phyloP scores from a whole-genome alignment of 768 basidiomycete species.

The Boletus patriciae region DNA sequence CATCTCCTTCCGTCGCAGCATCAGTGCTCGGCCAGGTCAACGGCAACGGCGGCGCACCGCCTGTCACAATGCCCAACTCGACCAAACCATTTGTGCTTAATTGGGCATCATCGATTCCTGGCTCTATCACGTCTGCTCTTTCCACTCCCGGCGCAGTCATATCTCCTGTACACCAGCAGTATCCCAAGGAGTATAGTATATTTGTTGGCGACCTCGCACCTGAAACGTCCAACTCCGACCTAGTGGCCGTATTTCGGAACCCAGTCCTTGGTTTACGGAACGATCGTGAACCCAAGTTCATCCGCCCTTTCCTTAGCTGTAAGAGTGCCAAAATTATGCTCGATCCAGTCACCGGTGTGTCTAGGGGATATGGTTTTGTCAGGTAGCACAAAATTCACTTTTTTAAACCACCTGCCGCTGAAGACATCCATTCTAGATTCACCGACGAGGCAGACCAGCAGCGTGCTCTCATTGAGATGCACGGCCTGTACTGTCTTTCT shows the following conservation, averaged over 20 bases:
- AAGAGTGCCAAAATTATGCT: slow-evolving; percentile 97
- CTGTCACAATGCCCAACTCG: slow-evolving; percentile 84
- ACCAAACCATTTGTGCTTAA: slow-evolving; percentile 76
- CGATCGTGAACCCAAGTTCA: slow-evolving; percentile 86
- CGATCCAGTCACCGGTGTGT: slow-evolving; percentile 85
- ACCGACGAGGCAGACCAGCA: slow-evolving; percentile 87
- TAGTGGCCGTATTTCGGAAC: slow-evolving; percentile 91
- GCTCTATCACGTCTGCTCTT: slow-evolving; percentile 33
- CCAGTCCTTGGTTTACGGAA: slow-evolving; percentile 82
- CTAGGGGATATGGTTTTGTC: slow-evolving; percentile 91
- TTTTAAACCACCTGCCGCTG: slow-evolving; percentile 1
- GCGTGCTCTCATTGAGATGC: slow-evolving; percentile 89
- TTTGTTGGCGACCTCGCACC: slow-evolving; percentile 94
- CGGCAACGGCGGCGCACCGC: slow-evolving; percentile 39
- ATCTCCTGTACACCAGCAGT: slow-evolving; percentile 49
- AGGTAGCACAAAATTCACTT: slow-evolving; percentile 47
- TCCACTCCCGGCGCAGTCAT: slow-evolving; percentile 29
- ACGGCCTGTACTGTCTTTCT: slow-evolving; percentile 84
- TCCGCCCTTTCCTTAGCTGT: slow-evolving; percentile 85
- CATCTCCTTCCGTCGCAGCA: slow-evolving; percentile 65
- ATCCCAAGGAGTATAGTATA: slow-evolving; percentile 86
- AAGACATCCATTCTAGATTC: slow-evolving; percentile 52
- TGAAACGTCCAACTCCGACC: slow-evolving; percentile 91
- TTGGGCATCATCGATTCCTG: slow-evolving; percentile 59
- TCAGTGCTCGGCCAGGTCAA: slow-evolving; percentile 71